Base-by-base conservation (phyloP, 306 rosid genomes). In the Mucuna pruriens region DNA sequence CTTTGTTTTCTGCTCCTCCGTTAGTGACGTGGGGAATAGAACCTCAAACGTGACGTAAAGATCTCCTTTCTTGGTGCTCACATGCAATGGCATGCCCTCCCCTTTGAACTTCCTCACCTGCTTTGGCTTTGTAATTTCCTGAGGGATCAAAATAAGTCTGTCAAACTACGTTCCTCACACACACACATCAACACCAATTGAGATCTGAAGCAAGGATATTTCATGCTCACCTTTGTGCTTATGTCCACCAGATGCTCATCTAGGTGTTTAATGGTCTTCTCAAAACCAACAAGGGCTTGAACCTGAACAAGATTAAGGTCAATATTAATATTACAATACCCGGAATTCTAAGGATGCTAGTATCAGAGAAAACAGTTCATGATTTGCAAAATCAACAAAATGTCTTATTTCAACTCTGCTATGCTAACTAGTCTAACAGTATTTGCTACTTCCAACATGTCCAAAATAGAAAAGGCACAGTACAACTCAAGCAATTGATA, bases 231-330 rank as follows among this genome's bases (percentile, higher is more conserved):
- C 99, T 88, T 92, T 54, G 98, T 68, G 89, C 98, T 64, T n/a
- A 95, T 86, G 79, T 95, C 88, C 42, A 95, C 97, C 73, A 87
- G 82, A 89, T 87, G 99, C 72, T 92, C 99, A 61, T 95, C 99
- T 9, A 93, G 90, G 85, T 95, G 99, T 82, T 92, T 89, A 62
- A 95, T 48, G 58, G 88, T 89, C 88, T 93, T 95, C 88, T 95
- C 94, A 78, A 92, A 95, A 65, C 99, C 98, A 45, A 92, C 98
- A 36, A 95, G 94, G 33, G 99, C 97, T 95, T 95, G 97, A 87
- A 95, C 97, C 99, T 93, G 83, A 74, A 76, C 64, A 76, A 31
- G 60, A 65, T 44, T 19, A 23, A 58, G 82, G 48, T n/a, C n/a
- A n/a, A n/a, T n/a, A n/a, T 86, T 23, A 49, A 86, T 74, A 51